phyloP scores from a whole-genome alignment of 1,284 basidiomycete species.

The Apiotrichum montevideense region DNA sequence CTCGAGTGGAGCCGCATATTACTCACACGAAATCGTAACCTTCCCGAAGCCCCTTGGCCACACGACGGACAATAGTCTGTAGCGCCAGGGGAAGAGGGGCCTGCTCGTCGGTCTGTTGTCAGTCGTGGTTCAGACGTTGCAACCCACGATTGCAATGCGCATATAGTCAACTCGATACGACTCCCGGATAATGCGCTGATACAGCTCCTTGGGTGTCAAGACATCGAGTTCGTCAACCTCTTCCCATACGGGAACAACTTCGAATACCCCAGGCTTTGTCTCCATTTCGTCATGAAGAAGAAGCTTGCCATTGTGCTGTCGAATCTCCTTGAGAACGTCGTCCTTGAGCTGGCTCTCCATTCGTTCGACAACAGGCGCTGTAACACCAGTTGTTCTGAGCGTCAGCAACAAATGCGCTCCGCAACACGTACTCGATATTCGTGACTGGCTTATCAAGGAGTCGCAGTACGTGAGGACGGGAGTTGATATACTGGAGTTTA shows the following conservation, averaged over 20 bases:
- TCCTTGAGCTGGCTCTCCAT: slow-evolving; percentile 89
- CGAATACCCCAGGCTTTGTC: slow-evolving; percentile 81
- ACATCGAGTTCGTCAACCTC: slow-evolving; percentile 76
- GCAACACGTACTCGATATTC: slow-evolving; percentile 72
- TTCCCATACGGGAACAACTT: slow-evolving; percentile 82
- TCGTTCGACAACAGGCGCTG: slow-evolving; percentile 81
- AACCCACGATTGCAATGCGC: slow-evolving; percentile 72
- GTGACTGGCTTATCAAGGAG: slow-evolving; percentile 80
- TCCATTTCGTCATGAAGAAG: slow-evolving; percentile 94
- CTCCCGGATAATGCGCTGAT: slow-evolving; percentile 52
- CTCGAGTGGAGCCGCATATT: slow-evolving; percentile 36
- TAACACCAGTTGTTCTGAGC: slow-evolving; percentile 81
- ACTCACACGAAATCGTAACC: slow-evolving; percentile 75
- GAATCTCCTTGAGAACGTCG: slow-evolving; percentile 79
- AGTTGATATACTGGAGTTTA: slow-evolving; percentile 34
- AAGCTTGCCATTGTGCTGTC: slow-evolving; percentile 68
- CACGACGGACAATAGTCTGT: slow-evolving; percentile 66
- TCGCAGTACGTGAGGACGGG: slow-evolving; percentile 84
- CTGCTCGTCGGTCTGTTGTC: slow-evolving; percentile 83
- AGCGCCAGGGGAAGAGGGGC: slow-evolving; percentile 83
- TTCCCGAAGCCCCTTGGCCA: slow-evolving; percentile 58
- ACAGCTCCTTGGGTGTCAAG: slow-evolving; percentile 72
- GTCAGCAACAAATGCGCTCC: background rate
- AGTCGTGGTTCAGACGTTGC: background rate
- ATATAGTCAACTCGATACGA: slow-evolving; percentile 83